Percentiles rank a stretch among this genome's conserved stretches.
Conservation (phyloP, 768 basidiomycete genomes). For the Trametes punicea region DNA sequence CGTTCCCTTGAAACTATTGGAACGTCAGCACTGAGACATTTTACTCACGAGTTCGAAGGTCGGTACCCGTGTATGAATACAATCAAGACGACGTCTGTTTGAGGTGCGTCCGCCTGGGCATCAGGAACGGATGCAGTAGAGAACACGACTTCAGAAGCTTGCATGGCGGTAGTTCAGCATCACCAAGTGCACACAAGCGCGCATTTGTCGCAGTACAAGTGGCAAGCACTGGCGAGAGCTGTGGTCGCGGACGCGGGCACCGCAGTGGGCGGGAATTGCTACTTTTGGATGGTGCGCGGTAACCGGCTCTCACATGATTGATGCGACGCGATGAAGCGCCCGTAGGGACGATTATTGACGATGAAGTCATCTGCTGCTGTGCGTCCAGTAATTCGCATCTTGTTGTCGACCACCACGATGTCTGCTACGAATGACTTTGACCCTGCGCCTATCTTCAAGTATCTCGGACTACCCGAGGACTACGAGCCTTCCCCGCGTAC, state of each 20-base stretch:
- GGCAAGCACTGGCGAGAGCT: background rate
- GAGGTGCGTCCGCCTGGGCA: background rate
- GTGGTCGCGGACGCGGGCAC: background rate
- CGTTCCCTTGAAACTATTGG: conserved; percentile 49
- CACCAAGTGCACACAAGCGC: background rate
- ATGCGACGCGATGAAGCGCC: background rate
- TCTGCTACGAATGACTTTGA: background rate
- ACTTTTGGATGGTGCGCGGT: background rate
- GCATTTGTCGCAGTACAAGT: background rate
- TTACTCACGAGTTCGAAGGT: background rate
- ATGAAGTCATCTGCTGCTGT: background rate
- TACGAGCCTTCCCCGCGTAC: conserved; percentile 58
- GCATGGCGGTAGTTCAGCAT: conserved; percentile 5
- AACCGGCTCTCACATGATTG: background rate
- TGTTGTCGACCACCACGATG: background rate
- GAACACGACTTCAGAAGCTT: background rate
- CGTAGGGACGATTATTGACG: background rate
- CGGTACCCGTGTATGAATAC: conserved; percentile 81
- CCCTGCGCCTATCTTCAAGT: conserved; percentile 34
- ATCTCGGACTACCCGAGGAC: conserved; percentile 55
- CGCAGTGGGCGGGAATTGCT: conserved; percentile 14
- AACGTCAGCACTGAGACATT: background rate
- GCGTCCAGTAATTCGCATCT: background rate
- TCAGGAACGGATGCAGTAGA: background rate
- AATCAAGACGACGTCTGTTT: conserved; percentile 53